Evolutionary conservation across 164 flowering plant genomes (phyloP).

Genomic region (Magnolia changhungtana): DNA sequence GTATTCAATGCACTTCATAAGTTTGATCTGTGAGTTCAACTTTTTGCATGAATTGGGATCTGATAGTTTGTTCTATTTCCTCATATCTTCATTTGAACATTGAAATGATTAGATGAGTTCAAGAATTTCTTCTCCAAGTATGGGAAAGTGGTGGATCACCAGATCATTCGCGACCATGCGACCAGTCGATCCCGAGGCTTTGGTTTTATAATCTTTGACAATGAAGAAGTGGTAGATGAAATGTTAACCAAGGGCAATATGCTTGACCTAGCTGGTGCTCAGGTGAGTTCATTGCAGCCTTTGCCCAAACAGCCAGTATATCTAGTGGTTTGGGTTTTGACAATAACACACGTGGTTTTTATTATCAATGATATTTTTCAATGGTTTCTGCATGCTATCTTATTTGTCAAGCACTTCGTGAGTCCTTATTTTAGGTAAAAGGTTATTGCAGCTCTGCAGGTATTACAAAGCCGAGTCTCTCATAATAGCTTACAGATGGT

Average conservation of each 20-base stretch:
- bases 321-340: constrained; percentile 2
- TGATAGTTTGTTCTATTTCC: background rate
- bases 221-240: constrained; percentile 77
- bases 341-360: background rate
- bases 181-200: constrained; percentile 90
- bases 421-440: constrained; percentile 18
- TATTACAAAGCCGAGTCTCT: constrained; percentile 17
- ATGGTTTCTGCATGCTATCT: background rate
- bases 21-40: background rate
- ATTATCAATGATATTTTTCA: background rate
- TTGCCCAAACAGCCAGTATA: constrained; percentile 6
- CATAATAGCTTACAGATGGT: constrained; percentile 23
- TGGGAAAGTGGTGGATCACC: constrained; percentile 79
- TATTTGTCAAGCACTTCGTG: background rate
- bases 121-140: constrained; percentile 74
- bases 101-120: constrained; percentile 55
- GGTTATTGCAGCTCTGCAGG: constrained; percentile 17
- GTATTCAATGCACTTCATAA: constrained; percentile 23
- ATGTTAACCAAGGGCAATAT: constrained; percentile 72
- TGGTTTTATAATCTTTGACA: constrained; percentile 84
- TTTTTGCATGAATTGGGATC: background rate
- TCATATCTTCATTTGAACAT: constrained; percentile 6
- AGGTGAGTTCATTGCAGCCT: constrained; percentile 55
- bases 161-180: constrained; percentile 82
- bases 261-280: constrained; percentile 81